phyloP scores from a whole-genome alignment of 352 stramenopile species.

The Phytophthora tubulina region DNA sequence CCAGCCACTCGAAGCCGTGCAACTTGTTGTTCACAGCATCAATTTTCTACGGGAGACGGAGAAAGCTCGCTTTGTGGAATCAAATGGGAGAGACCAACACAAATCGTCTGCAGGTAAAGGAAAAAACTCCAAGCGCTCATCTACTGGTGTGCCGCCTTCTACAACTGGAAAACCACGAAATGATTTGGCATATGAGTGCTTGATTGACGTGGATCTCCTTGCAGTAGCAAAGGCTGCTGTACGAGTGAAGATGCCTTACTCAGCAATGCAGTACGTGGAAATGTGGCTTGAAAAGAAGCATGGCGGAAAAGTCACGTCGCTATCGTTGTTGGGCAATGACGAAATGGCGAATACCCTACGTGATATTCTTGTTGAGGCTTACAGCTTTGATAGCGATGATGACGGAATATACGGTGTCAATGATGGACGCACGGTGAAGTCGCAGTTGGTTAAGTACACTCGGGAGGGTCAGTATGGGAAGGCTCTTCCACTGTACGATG shows the following conservation, averaged over 20 bases:
- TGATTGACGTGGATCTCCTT: conserved; percentile 72
- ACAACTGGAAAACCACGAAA: conserved; percentile 21
- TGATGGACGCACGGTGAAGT: conserved; percentile 73
- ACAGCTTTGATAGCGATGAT: conserved; percentile 67
- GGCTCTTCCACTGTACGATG: conserved; percentile 80
- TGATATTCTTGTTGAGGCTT: conserved; percentile 72
- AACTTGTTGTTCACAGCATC: conserved; percentile 81
- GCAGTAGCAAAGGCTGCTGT: conserved; percentile 73
- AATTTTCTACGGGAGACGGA: conserved; percentile 86
- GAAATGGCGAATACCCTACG: conserved; percentile 49
- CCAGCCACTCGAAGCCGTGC: conserved; percentile 58
- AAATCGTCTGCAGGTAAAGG: conserved; percentile 19
- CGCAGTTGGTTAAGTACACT: conserved; percentile 79
- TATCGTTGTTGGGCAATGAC: conserved; percentile 43
- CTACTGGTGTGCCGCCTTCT: neutral
- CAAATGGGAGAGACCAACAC: conserved; percentile 48
- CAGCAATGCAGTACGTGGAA: conserved; percentile 91
- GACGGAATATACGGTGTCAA: conserved; percentile 86
- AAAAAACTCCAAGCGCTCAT: conserved; percentile 32
- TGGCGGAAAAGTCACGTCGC: conserved; percentile 54
- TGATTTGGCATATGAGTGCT: conserved; percentile 59
- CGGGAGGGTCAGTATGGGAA: conserved; percentile 68
- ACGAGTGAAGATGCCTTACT: conserved; percentile 87
- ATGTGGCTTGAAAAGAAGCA: conserved; percentile 82
- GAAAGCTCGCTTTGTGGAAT: conserved; percentile 77